These are phyloP conservation scores for Trichoderma sp. DNA, from an alignment of 2,329 filamentous ascomycete species.

Conservation along the genomic window DNA sequence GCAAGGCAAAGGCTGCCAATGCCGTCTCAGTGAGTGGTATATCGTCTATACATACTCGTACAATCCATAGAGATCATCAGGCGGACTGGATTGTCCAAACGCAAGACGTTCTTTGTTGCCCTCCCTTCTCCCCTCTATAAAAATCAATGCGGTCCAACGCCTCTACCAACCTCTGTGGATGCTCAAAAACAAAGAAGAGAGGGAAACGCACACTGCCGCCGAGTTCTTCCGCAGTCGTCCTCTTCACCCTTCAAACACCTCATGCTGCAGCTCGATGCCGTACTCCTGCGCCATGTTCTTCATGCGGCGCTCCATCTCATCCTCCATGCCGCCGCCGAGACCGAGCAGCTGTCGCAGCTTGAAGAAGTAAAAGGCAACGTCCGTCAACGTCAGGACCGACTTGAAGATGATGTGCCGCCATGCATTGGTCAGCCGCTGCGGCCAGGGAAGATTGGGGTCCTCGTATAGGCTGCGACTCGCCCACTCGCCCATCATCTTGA, in stretches of 20 bases:
- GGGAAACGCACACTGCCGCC: not conserved
- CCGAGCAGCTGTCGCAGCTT: slow-evolving; percentile 77
- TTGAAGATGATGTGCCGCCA: slow-evolving; percentile 82
- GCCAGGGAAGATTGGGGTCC: slow-evolving; percentile 63
- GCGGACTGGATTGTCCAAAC: slow-evolving; percentile 3
- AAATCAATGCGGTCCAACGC: slow-evolving; percentile 20
- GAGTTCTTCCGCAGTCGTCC: not conserved
- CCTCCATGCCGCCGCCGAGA: slow-evolving; percentile 84
- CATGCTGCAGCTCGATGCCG: slow-evolving; percentile 86
- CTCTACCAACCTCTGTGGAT: slow-evolving; percentile 1
- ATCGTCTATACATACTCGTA: slow-evolving; percentile 26
- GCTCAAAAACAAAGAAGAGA: not conserved
- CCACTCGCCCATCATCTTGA: slow-evolving; percentile 94
- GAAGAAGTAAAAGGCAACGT: slow-evolving; percentile 81
- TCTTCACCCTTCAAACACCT: slow-evolving; percentile 77
- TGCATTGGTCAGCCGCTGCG: slow-evolving; percentile 67
- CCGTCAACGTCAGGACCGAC: slow-evolving; percentile 71
- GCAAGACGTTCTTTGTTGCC: slow-evolving; percentile 14
- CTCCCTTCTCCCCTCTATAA: slow-evolving; percentile 20
- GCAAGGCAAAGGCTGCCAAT: not conserved
- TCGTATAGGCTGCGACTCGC: slow-evolving; percentile 82
- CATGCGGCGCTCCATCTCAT: slow-evolving; percentile 89
- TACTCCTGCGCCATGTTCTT: slow-evolving; percentile 84
- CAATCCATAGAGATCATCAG: slow-evolving; percentile 12
- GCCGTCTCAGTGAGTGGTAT: slow-evolving; percentile 19